phyloP scores from a whole-genome alignment of 148 eudicot species.

The Camellia lanceoleosa region DNA sequence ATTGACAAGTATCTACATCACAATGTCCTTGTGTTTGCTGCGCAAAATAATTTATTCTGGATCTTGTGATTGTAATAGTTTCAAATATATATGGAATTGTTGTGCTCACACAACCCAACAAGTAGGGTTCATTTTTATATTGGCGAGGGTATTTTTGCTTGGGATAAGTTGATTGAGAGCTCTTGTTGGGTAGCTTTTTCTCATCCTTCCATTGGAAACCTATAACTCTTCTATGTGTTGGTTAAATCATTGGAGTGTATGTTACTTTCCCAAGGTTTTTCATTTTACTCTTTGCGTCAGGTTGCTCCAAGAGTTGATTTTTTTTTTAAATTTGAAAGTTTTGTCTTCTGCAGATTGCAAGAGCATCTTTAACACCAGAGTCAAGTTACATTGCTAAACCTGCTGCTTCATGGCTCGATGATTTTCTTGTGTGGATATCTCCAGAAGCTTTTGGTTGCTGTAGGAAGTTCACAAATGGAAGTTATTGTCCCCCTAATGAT shows the following conservation, averaged over 20 bases:
- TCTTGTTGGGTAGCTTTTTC: background rate
- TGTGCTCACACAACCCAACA: background rate
- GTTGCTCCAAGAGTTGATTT: constrained; percentile 1
- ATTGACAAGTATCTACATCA: background rate
- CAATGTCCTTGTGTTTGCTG: background rate
- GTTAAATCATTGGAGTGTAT: background rate
- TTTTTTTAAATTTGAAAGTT: constrained; percentile 1
- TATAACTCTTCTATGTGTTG: background rate
- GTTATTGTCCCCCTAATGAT: constrained; percentile 92
- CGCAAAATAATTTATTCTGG: too few species aligned
- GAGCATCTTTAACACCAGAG: constrained; percentile 72
- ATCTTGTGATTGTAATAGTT: background rate
- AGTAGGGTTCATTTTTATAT: background rate
- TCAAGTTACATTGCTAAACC: constrained; percentile 96
- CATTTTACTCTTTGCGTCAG: background rate
- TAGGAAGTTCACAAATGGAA: constrained; percentile 88
- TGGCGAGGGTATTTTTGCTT: background rate
- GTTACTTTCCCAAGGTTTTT: background rate
- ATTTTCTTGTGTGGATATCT: constrained; percentile 96
- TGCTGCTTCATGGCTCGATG: constrained; percentile 99
- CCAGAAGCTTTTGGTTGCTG: constrained; percentile 99
- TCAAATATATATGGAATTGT: background rate
- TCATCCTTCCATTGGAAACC: background rate
- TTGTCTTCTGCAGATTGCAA: constrained; percentile 58
- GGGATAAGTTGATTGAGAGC: background rate